These are phyloP conservation scores for Fusarium proliferatum DNA, from an alignment of 2,329 filamentous ascomycete species.

Conservation along the genomic window DNA sequence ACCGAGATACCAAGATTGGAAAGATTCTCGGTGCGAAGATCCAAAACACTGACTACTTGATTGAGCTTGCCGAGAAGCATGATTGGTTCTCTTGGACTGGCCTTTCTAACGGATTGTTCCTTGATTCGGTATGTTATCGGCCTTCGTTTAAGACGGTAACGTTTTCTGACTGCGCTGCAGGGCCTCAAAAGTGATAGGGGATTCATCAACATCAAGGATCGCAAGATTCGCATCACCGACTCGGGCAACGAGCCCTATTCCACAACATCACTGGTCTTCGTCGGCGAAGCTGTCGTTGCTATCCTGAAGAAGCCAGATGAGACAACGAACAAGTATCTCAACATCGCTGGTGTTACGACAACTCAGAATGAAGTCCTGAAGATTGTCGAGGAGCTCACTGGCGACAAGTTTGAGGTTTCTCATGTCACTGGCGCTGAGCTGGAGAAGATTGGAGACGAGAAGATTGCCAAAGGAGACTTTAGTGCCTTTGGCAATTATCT, in stretches of 20 bases:
- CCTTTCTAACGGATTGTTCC: not conserved
- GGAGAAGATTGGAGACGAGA: slow-evolving; percentile 10
- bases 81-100: slow-evolving; percentile 20
- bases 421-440: not conserved
- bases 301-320: not conserved
- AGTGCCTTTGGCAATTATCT: slow-evolving; percentile 18
- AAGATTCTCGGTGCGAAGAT: not conserved
- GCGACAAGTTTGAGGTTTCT: slow-evolving; percentile 8
- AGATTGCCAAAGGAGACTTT: slow-evolving; percentile 1
- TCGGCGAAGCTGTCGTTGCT: not conserved
- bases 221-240: slow-evolving; percentile 13
- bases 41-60: slow-evolving; percentile 10
- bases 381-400: not conserved
- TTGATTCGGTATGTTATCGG: not conserved
- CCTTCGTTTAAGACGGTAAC: rapidly evolving
- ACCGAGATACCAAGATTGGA: slow-evolving; percentile 5
- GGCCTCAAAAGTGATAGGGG: not conserved
- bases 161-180: not conserved
- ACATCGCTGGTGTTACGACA: slow-evolving; percentile 6
- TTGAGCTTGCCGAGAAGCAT: slow-evolving; percentile 7
- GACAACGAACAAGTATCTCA: slow-evolving; percentile 5
- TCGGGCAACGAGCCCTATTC: slow-evolving; percentile 13
- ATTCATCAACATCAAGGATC: slow-evolving; percentile 3
- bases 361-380: slow-evolving; percentile 4
- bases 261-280: not conserved